Percentiles rank a stretch among this genome's conserved stretches.
These are phyloP conservation scores for Rhododendron ferrugineum DNA, from an alignment of 148 eudicot genomes.

Conservation along the genomic window DNA sequence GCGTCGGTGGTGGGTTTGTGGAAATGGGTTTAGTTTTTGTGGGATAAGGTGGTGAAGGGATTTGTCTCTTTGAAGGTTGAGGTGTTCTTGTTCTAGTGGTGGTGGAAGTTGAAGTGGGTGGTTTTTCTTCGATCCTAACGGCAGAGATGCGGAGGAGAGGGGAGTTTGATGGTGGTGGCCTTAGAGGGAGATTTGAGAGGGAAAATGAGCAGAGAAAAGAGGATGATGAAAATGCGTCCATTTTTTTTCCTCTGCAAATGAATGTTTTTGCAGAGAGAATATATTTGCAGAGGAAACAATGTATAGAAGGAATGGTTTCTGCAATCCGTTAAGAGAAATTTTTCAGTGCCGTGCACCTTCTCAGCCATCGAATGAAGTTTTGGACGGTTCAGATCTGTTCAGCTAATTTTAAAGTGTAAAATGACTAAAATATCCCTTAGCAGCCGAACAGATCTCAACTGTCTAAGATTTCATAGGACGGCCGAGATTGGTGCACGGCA, in stretches of 20 bases:
- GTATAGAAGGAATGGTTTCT: too few relatives aligned
- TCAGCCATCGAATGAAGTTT: too few relatives aligned
- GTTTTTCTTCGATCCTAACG: slow-evolving; percentile 28
- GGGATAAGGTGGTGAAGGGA: neutral
- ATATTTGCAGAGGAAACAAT: too few relatives aligned
- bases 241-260: neutral
- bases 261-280: too few relatives aligned
- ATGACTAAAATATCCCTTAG: too few relatives aligned
- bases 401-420: too few relatives aligned
- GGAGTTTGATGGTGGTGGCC: neutral
- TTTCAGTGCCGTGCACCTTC: too few relatives aligned
- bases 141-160: slow-evolving; percentile 12
- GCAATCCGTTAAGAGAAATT: too few relatives aligned
- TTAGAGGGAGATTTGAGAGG: slow-evolving; percentile 4
- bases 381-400: too few relatives aligned
- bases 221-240: slow-evolving; percentile 19
- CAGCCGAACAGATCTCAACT: too few relatives aligned
- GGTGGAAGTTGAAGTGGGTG: neutral
- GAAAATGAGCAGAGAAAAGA: slow-evolving; percentile 14
- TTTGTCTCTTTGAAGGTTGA: neutral
- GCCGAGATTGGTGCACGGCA: too few relatives aligned
- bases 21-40: neutral
- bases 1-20: neutral
- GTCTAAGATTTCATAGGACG: too few relatives aligned
- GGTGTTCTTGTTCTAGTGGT: neutral